Evolutionary conservation across 441 rosid genomes (phyloP).

Genomic region (Macaranga tanarius): DNA sequence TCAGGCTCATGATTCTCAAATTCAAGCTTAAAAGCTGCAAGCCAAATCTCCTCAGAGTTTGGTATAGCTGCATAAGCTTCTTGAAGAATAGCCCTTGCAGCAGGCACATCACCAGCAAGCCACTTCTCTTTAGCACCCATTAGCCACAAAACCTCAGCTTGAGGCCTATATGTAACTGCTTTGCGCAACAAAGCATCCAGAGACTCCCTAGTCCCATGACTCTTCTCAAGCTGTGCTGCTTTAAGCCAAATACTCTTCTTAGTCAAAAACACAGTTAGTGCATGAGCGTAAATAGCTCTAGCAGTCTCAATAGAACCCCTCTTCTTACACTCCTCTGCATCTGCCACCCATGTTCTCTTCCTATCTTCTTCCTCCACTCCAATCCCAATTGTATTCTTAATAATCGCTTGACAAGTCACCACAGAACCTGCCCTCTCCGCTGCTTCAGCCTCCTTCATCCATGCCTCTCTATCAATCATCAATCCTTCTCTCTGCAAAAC

Average conservation of each 20-base stretch:
- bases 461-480: constrained; percentile 80
- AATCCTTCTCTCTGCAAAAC: constrained; percentile 83
- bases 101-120: constrained; percentile 96
- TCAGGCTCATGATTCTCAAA: constrained; percentile 96
- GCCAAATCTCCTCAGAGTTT: constrained; percentile 95
- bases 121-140: constrained; percentile 99
- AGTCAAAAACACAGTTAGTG: constrained; percentile 81
- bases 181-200: constrained; percentile 85
- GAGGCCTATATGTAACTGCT: constrained; percentile 87
- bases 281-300: constrained; percentile 87
- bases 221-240: constrained; percentile 97
- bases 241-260: constrained; percentile 97
- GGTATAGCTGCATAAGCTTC: constrained; percentile 96
- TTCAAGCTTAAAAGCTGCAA: constrained; percentile 97
- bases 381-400: constrained; percentile 72
- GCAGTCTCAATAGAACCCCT: constrained; percentile 92
- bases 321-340: constrained; percentile 97
- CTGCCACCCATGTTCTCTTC: constrained; percentile 99
- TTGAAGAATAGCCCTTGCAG: constrained; percentile 91
- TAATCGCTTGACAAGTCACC: constrained; percentile 80
- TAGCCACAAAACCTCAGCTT: constrained; percentile 97
- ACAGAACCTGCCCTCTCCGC: constrained; percentile 87
- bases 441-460: constrained; percentile 98
- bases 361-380: constrained; percentile 98
- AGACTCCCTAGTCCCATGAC: constrained; percentile 91